Base-by-base conservation (phyloP, 2,329 filamentous ascomycete genomes). In the Sclerotinia sclerotiorum region DNA sequence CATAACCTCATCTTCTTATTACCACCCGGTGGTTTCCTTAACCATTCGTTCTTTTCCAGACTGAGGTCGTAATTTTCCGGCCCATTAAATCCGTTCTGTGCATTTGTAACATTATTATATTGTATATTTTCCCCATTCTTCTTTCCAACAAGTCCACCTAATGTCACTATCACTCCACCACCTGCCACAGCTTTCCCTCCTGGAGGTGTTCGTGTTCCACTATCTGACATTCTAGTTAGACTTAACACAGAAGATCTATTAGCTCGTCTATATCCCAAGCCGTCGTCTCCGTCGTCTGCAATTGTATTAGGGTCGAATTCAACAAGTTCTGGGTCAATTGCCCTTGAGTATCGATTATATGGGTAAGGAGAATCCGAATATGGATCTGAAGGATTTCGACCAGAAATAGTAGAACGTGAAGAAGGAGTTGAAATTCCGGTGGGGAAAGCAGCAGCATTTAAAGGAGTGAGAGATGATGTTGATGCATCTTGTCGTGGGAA, bases 271-370 rank as follows among this genome's bases (percentile, higher is more conserved):
- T 85, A 88, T 5, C 85, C 83, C 64, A 95, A 84, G 1, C 90
- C 93, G 77, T 97, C 94, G 75, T 97, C 94, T 39, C 92, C 93
- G 76, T 97, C 94, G 77, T 97, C 94, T 29, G 86, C 86, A 72
- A 97, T 94, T 19, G 89, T 88, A 75, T 91, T 87, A 3, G 93
- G 93, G 77, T 97, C 76, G 55, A 77, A 75, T 19, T 74, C 73
- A 4, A 64, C 71, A 46, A 78, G 39, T 29, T 60, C 73, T 2
- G 76, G 74, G 61, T 77, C 75, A 29, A 78, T 75, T 62, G 55
- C 32, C 48, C 74, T 69, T 15, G 76, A 77, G 42, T 76, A 75
- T 65, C 76, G 73, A 57, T 74, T 68, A 52, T 74, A 73, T 42
- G 60, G 57, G 58, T 71, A 71, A 32, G 70, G 72, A 54, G 69